phyloP scores from a whole-genome alignment of 2,329 filamentous ascomycete species.

The Xylariaceae sp. region DNA sequence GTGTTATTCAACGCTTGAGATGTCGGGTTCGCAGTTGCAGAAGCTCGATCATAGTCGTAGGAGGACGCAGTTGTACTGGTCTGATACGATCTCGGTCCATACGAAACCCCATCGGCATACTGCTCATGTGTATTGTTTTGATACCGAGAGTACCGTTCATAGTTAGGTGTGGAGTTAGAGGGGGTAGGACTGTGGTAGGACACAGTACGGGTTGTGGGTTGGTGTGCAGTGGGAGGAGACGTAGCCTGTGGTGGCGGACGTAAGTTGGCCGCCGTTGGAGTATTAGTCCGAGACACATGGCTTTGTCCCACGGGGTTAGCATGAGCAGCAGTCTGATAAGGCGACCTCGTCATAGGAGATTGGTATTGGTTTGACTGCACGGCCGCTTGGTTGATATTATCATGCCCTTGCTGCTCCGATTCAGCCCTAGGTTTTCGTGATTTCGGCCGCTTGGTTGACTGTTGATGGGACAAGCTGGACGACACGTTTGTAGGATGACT shows the following conservation, averaged over 20 bases:
- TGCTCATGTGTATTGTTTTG: conserved; percentile 23
- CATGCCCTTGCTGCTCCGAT: conserved; percentile 18
- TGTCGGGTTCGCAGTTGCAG: conserved; percentile 23
- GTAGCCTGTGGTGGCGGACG: conserved; percentile 27
- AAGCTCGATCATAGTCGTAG: conserved; percentile 28
- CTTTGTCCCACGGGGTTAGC: conserved; percentile 24
- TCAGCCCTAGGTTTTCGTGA: conserved; percentile 24
- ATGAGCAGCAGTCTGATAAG: conserved; percentile 26
- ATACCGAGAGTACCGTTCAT: conserved; percentile 31
- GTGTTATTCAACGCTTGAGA: conserved; percentile 26
- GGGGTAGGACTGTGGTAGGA: conserved; percentile 28
- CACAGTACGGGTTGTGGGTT: conserved; percentile 23
- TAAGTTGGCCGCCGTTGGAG: conserved; percentile 24
- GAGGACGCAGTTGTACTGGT: conserved; percentile 22
- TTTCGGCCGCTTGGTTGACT: conserved; percentile 22
- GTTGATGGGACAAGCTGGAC: conserved; percentile 21
- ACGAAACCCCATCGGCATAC: conserved; percentile 24
- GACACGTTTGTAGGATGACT: conserved; percentile 18
- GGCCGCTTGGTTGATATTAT: conserved; percentile 22
- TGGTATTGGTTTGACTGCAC: conserved; percentile 27
- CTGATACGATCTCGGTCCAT: conserved; percentile 29
- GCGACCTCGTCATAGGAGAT: conserved; percentile 28
- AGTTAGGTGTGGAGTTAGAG: conserved; percentile 25
- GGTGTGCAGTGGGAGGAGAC: conserved; percentile 22
- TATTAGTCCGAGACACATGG: conserved; percentile 28